phyloP scores from a whole-genome alignment of 2,329 filamentous ascomycete species.

The Colletotrichum sp. region DNA sequence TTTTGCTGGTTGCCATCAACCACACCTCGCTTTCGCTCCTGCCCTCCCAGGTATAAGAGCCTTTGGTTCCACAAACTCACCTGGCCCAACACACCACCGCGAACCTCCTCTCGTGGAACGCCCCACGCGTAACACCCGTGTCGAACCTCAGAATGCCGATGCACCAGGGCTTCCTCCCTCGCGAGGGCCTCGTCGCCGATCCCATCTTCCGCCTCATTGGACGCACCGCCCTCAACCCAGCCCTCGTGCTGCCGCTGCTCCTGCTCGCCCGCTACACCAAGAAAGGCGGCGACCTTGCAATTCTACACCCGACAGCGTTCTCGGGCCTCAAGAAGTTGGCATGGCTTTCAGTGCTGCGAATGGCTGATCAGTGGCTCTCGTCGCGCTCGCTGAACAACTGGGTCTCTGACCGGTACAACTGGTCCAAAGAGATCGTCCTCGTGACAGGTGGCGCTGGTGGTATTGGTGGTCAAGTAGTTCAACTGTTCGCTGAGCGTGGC shows the following conservation, averaged over 20 bases:
- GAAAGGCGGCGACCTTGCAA: slow-evolving; percentile 59
- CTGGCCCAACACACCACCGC: background rate
- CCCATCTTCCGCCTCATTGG: slow-evolving; percentile 62
- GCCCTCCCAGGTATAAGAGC: background rate
- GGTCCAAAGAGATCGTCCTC: slow-evolving; percentile 72
- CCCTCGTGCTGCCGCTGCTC: slow-evolving; percentile 66
- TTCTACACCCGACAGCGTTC: slow-evolving; percentile 56
- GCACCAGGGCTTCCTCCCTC: slow-evolving; percentile 57
- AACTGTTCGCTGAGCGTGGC: slow-evolving; percentile 66
- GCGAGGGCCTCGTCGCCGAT: slow-evolving; percentile 65
- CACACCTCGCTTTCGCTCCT: background rate
- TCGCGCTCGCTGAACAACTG: slow-evolving; percentile 54
- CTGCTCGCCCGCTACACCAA: slow-evolving; percentile 69
- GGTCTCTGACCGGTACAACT: slow-evolving; percentile 62
- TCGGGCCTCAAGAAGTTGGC: slow-evolving; percentile 59
- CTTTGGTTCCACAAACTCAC: background rate
- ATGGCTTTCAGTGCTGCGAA: slow-evolving; percentile 53
- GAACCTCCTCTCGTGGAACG: background rate
- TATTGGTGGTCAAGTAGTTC: slow-evolving; percentile 71
- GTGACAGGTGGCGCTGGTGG: slow-evolving; percentile 78
- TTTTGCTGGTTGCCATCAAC: background rate
- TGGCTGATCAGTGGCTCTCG: slow-evolving; percentile 57
- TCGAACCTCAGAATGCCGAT: slow-evolving; percentile 27
- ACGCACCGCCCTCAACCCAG: slow-evolving; percentile 68
- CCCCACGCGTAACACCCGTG: background rate